Evolutionary conservation across 352 stramenopile genomes (phyloP).

Genomic region (Phytophthora fragariaefolia): DNA sequence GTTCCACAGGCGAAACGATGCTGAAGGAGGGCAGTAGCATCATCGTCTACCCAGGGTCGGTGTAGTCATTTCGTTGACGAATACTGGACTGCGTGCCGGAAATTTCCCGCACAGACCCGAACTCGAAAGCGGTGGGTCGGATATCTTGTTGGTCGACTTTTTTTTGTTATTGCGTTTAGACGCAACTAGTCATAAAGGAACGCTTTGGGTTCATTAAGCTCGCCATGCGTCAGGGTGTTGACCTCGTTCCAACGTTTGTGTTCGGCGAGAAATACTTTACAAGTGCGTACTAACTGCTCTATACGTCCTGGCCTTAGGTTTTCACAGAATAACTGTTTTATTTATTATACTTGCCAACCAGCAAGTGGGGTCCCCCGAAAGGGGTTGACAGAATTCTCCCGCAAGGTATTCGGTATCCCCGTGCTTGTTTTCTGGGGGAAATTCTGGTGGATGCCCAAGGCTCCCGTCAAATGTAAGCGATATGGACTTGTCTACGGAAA

Average conservation of each 20-base stretch:
- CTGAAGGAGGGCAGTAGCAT: conserved; percentile 41
- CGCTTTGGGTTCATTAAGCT: conserved; percentile 49
- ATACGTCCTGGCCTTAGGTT: background rate
- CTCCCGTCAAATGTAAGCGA: conserved; percentile 24
- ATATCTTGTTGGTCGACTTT: background rate
- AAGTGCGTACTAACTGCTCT: conserved; percentile 27
- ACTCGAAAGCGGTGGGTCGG: conserved; percentile 43
- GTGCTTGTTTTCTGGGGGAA: conserved; percentile 41
- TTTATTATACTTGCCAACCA: background rate
- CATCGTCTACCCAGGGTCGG: conserved; percentile 50
- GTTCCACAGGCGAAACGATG: conserved; percentile 41
- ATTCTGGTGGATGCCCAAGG: conserved; percentile 39
- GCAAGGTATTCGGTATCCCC: conserved; percentile 30
- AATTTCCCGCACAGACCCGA: conserved; percentile 44
- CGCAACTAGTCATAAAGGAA: conserved; percentile 38
- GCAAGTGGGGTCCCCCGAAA: conserved; percentile 39
- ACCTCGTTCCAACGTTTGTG: conserved; percentile 50
- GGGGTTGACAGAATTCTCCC: conserved; percentile 30
- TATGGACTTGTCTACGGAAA: conserved; percentile 47
- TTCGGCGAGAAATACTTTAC: conserved; percentile 58
- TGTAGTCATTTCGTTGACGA: too few species aligned
- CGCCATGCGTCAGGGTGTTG: conserved; percentile 40
- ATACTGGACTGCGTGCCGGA: conserved; percentile 41
- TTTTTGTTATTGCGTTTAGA: conserved; percentile 1
- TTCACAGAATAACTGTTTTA: background rate